These are phyloP conservation scores for Euphorbia corollata DNA, from an alignment of 441 rosid genomes.

Conservation along the genomic window DNA sequence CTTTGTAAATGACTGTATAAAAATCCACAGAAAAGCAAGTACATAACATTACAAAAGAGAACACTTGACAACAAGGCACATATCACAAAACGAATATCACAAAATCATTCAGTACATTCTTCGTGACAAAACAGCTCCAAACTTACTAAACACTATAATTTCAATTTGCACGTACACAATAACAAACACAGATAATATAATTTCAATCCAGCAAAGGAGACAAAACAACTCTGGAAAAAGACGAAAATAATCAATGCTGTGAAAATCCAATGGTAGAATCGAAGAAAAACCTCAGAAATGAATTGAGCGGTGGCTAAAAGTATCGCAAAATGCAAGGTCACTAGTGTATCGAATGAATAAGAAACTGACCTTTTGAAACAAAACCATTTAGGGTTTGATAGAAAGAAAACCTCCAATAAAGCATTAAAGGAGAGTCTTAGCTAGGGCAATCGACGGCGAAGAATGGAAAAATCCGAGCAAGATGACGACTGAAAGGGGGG, in stretches of 20 bases:
- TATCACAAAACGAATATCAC: too few relatives aligned
- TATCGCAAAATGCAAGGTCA: background rate
- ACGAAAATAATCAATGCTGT: background rate
- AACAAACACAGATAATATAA: background rate
- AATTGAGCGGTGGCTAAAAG: background rate
- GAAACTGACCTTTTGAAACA: background rate
- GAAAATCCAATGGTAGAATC: background rate
- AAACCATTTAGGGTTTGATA: background rate
- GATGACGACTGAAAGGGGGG: background rate
- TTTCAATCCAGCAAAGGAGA: background rate
- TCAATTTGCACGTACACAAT: background rate
- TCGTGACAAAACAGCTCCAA: background rate
- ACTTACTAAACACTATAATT: background rate
- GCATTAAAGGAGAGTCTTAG: background rate
- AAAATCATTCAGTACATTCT: background rate
- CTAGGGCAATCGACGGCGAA: conserved; percentile 6
- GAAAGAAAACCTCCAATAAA: background rate
- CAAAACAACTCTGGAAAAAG: background rate
- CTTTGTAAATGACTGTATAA: too few relatives aligned
- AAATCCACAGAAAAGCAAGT: too few relatives aligned
- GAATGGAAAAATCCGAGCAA: background rate
- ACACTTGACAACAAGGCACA: background rate
- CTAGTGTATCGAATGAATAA: too few relatives aligned
- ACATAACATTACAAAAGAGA: background rate
- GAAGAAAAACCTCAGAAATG: conserved; percentile 2